These are phyloP conservation scores for Podaxis sp. DNA, from an alignment of 768 basidiomycete genomes.

Conservation along the genomic window DNA sequence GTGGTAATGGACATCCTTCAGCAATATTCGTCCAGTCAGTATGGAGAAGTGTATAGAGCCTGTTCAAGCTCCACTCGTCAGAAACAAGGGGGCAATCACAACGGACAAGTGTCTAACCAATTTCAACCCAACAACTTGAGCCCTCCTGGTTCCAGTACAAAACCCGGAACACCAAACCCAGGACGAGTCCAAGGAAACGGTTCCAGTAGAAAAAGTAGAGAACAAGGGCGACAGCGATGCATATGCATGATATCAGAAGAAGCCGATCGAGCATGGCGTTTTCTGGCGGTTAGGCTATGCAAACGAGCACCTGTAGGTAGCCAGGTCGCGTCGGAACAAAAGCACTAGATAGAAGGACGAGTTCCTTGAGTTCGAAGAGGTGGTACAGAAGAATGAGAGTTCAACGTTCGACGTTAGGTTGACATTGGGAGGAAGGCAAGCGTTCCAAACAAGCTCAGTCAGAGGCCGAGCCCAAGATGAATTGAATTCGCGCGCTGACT, in stretches of 20 bases:
- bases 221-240: conserved; percentile 53
- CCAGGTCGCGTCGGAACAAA: neutral
- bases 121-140: conserved; percentile 81
- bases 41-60: conserved; percentile 93
- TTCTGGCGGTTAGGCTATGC: neutral
- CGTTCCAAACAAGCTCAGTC: neutral
- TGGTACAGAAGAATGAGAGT: neutral
- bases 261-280: conserved; percentile 53
- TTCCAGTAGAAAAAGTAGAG: conserved; percentile 93
- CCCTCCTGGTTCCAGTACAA: conserved; percentile 76
- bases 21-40: conserved; percentile 80
- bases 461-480: neutral
- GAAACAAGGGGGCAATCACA: neutral
- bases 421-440: conserved; percentile 3
- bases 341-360: neutral
- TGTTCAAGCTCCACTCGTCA: conserved; percentile 26
- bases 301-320: neutral
- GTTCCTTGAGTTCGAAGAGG: neutral
- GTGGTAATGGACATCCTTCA: conserved; percentile 88
- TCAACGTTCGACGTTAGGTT: neutral
- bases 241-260: conserved; percentile 65
- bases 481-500: neutral
- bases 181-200: conserved; percentile 69
- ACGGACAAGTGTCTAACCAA: conserved; percentile 47
- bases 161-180: conserved; percentile 67